phyloP scores from a whole-genome alignment of 495 filamentous ascomycete genomes.

The Penicillium roqueforti region DNA sequence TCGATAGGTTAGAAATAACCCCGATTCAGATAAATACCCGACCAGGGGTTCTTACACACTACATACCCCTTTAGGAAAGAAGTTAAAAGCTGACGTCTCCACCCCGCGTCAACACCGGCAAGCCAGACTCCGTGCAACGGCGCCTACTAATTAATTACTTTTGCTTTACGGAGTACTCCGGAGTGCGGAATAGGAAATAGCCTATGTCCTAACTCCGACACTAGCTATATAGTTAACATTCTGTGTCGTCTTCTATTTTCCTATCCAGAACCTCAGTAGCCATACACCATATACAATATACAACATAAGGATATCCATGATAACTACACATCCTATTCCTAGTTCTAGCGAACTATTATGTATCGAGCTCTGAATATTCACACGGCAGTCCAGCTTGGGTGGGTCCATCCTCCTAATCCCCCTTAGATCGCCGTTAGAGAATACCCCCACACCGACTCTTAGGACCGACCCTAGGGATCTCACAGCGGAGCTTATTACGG shows the following conservation, averaged over 20 bases:
- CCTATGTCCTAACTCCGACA: not conserved
- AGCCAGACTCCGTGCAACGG: not conserved
- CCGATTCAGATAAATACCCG: not conserved
- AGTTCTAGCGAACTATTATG: not conserved
- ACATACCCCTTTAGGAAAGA: not conserved
- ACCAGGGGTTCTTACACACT: no score
- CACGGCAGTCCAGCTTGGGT: not conserved
- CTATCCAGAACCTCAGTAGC: not conserved
- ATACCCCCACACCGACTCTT: conserved; percentile 3
- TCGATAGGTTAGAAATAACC: conserved; percentile 4
- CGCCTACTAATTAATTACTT: not conserved
- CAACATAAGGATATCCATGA: conserved; percentile 3
- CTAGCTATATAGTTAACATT: no score
- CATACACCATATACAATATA: not conserved
- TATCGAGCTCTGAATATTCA: not conserved
- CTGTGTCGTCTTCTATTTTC: no score
- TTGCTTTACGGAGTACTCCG: no score
- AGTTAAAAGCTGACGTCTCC: not conserved
- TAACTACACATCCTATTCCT: not conserved
- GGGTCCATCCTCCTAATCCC: not conserved
- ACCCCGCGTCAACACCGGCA: conserved; percentile 5
- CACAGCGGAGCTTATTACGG: not conserved
- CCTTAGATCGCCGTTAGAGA: conserved; percentile 5
- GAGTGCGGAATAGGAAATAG: not conserved
- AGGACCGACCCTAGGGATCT: not conserved